phyloP scores from a whole-genome alignment of 1,139 yeast species.

The Taiozyma sp. region DNA sequence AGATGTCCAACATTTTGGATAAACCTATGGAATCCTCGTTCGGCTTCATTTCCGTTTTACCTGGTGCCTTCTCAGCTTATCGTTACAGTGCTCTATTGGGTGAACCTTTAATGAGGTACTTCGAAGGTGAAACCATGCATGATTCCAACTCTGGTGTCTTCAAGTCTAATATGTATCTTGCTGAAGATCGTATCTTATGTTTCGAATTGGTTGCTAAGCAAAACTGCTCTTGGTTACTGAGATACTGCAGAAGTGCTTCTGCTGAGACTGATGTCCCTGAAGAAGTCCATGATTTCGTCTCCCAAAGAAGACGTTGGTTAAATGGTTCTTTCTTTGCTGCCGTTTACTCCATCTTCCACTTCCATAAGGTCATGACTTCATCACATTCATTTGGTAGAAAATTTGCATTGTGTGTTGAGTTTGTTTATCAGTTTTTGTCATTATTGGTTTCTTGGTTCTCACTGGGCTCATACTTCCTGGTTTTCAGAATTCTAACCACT shows the following conservation, averaged over 20 bases:
- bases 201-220: conserved; percentile 86
- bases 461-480: conserved; percentile 73
- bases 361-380: conserved; percentile 72
- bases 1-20: conserved; percentile 85
- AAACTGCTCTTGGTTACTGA: conserved; percentile 77
- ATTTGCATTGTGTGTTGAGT: conserved; percentile 68
- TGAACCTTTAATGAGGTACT: conserved; percentile 79
- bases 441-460: conserved; percentile 78
- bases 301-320: conserved; percentile 93
- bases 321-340: conserved; percentile 98
- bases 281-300: conserved; percentile 73
- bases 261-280: conserved; percentile 98
- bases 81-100: conserved; percentile 70
- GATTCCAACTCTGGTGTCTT: conserved; percentile 62
- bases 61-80: conserved; percentile 93
- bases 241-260: conserved; percentile 82
- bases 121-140: conserved; percentile 81
- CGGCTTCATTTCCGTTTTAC: conserved; percentile 84
- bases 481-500: conserved; percentile 70
- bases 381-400: conserved; percentile 65
- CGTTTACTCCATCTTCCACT: conserved; percentile 72
- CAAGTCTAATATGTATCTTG: conserved; percentile 90
- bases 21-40: conserved; percentile 86
- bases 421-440: conserved; percentile 64
- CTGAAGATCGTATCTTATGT: conserved; percentile 92